A percentile compares a stretch with the other conserved stretches of the same genome.
Evolutionary conservation across 257 asterid species (phyloP).

Genomic region (Nicotiana obtusifolia): DNA sequence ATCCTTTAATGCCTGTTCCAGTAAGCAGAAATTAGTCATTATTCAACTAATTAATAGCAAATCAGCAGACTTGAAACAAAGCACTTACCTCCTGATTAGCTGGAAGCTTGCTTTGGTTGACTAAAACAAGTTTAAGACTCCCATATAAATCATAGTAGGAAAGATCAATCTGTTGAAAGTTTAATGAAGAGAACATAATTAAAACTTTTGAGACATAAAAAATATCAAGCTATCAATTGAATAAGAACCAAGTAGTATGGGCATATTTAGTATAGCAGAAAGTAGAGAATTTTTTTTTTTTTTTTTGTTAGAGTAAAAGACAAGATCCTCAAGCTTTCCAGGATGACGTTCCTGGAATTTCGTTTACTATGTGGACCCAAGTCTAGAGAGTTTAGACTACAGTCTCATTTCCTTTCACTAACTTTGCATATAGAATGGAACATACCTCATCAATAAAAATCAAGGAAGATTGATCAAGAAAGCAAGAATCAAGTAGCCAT

Average conservation of each 20-base stretch:
- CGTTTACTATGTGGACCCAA: background rate
- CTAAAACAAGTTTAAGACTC: constrained; percentile 63
- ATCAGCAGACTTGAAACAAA: constrained; percentile 8
- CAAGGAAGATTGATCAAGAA: constrained; percentile 55
- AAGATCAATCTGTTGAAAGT: constrained; percentile 58
- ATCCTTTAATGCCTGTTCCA: constrained; percentile 59
- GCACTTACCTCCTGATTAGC: constrained; percentile 58
- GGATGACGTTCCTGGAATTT: background rate
- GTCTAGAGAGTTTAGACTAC: background rate
- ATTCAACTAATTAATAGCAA: constrained; percentile 18
- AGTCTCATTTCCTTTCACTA: background rate
- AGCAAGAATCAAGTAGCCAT: constrained; percentile 77
- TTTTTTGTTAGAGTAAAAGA: background rate
- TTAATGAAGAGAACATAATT: background rate
- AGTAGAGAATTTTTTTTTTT: background rate
- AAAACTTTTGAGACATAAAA: background rate
- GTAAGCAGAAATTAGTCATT: constrained; percentile 17
- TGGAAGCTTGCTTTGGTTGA: constrained; percentile 53
- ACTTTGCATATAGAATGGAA: background rate
- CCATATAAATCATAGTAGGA: constrained; percentile 73
- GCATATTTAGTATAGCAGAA: background rate
- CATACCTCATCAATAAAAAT: constrained; percentile 71
- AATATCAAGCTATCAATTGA: constrained; percentile 3
- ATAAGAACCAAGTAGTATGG: background rate
- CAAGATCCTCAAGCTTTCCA: background rate